Percentiles rank a stretch among this genome's conserved stretches.
phyloP scores from a whole-genome alignment of 1,139 yeast genomes.

The Saccharomyces hybrid region DNA sequence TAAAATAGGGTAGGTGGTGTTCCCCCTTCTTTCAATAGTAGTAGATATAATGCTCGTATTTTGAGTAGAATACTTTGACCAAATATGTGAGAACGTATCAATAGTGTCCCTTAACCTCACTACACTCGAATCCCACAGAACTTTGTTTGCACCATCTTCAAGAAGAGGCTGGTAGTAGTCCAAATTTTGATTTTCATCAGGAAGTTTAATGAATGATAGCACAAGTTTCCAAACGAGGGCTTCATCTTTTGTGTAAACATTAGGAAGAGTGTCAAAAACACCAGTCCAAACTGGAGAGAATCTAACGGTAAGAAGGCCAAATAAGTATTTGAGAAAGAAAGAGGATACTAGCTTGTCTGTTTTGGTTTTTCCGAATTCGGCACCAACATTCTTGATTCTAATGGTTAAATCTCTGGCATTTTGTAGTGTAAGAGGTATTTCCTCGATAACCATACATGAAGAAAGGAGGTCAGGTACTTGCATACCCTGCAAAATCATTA shows the following conservation, averaged over 20 bases:
- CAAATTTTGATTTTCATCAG: constrained; percentile 16
- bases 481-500: constrained; percentile 29
- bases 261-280: constrained; percentile 52
- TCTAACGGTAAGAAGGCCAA: constrained; percentile 67
- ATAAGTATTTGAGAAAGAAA: constrained; percentile 48
- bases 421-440: constrained; percentile 60
- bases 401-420: constrained; percentile 69
- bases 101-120: constrained; percentile 34
- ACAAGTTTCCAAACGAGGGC: constrained; percentile 52
- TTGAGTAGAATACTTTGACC: constrained; percentile 24
- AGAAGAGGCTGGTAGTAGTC: constrained; percentile 16
- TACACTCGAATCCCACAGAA: constrained; percentile 32
- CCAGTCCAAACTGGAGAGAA: constrained; percentile 87
- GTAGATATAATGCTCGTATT: constrained; percentile 36
- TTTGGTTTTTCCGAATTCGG: constrained; percentile 39
- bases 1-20: constrained; percentile 27
- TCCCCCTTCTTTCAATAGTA: constrained; percentile 35
- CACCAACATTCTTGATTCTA: constrained; percentile 57
- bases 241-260: constrained; percentile 39
- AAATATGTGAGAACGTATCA: constrained; percentile 22
- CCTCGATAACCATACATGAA: constrained; percentile 54
- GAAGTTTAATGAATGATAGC: constrained; percentile 32
- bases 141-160: constrained; percentile 8
- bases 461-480: constrained; percentile 34
- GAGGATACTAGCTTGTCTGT: constrained; percentile 31